phyloP scores from a whole-genome alignment of 495 filamentous ascomycete genomes.

The Aspergillus heteromorphus region DNA sequence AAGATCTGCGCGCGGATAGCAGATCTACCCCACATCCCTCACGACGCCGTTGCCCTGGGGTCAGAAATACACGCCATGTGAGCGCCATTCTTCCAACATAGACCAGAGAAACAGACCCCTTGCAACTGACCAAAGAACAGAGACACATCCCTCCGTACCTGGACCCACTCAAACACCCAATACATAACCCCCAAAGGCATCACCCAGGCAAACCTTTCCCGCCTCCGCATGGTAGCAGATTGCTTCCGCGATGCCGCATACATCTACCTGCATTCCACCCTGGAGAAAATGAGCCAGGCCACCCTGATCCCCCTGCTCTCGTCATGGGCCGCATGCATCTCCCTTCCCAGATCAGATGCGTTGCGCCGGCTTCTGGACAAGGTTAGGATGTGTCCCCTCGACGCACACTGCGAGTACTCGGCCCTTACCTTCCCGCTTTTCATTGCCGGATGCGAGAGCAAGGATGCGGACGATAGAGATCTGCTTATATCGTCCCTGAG shows the following conservation, averaged over 20 bases:
- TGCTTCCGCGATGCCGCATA: conserved; percentile 42
- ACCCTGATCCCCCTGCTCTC: neutral
- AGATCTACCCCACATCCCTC: conserved; percentile 26
- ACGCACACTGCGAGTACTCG: conserved; percentile 39
- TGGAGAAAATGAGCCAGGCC: conserved; percentile 27
- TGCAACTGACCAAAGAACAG: conserved; percentile 11
- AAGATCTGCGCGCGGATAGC: conserved; percentile 35
- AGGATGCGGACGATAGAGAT: conserved; percentile 19
- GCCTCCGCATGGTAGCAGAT: conserved; percentile 40
- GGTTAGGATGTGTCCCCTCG: conserved; percentile 25
- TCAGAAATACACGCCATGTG: conserved; percentile 33
- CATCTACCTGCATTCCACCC: conserved; percentile 38
- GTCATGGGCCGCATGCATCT: conserved; percentile 16
- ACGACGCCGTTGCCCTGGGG: conserved; percentile 22
- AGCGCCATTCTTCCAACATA: conserved; percentile 4
- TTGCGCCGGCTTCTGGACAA: conserved; percentile 26
- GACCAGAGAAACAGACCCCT: neutral
- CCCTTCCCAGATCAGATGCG: conserved; percentile 26
- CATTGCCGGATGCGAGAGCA: conserved; percentile 35
- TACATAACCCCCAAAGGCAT: conserved; percentile 34
- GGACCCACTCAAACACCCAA: conserved; percentile 27
- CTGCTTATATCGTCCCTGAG: conserved; percentile 25
- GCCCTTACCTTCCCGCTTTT: conserved; percentile 42
- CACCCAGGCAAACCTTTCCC: conserved; percentile 23
- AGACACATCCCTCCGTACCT: conserved; percentile 32